Base-by-base conservation (phyloP, 2,329 filamentous ascomycete genomes). In the Aspergillus amoenus region DNA sequence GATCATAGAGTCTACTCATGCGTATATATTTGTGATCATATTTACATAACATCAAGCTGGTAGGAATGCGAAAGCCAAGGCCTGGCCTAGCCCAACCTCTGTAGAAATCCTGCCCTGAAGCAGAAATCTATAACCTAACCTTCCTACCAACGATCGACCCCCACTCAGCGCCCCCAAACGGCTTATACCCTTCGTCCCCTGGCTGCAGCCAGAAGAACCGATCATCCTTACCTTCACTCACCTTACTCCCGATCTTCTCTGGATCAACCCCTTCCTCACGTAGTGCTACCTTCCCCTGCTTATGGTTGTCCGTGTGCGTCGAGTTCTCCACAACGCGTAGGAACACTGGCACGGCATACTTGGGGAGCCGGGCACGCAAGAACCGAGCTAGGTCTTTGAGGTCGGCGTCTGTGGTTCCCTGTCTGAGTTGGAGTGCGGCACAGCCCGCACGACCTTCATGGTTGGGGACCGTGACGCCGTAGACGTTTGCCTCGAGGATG, bases 281-380 rank as follows among this genome's bases (percentile, higher is more conserved):
- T 45, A 91, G 75, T 0, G 86, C 86, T 2, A 87, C 82, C 70
- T 93, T 93, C 68, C 91, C 90, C 73, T 91, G 89, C 75, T 93
- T 93, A 70, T 91, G 88, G 65, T 91, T 93, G 5, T 87, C 83
- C 37, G 73, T 76, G 56, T 76, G 74, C 8, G 65, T 66, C 4
- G 71, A 57, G 12, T 67, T 70, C 24, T 81, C 75, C 21, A 89
- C 80, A 17, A 90, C 72, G 1, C 89, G 79, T 42, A 92, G 66
- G 74, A 93, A 93, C 2, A 91, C 74, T 0, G 90, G 90, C 1
- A 93, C 88, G 0, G 89, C 90, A 66, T 92, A 93, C 60, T 81
- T 82, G 0, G 90, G 89, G 21, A 93, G 76, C 50, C 84, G 79
- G 13, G 79, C 78, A 6, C 83, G 80, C 2, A 81, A 79, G 66